Percentiles rank a stretch among this genome's conserved stretches.
phyloP scores from a whole-genome alignment of 1,139 yeast genomes.

The Torulaspora pretoriensis region DNA sequence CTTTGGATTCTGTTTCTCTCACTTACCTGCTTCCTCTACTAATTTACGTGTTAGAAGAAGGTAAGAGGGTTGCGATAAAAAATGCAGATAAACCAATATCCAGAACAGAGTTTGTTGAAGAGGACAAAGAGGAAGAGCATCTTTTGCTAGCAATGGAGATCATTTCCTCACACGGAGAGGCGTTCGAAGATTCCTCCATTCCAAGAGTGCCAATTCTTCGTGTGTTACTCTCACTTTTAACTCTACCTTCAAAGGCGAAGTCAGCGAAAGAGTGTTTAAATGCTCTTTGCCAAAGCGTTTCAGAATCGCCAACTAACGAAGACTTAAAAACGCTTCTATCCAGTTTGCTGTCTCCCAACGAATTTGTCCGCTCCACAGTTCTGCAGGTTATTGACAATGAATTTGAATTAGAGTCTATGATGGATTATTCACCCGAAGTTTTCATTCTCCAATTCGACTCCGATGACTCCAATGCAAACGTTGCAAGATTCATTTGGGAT shows the following conservation, averaged over 20 bases:
- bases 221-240: conserved; percentile 62
- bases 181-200: conserved; percentile 58
- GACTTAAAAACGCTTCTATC: conserved; percentile 61
- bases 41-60: conserved; percentile 57
- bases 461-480: conserved; percentile 55
- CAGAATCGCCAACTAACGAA: conserved; percentile 50
- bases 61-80: conserved; percentile 50
- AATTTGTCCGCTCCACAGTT: conserved; percentile 71
- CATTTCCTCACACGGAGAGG: conserved; percentile 69
- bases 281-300: conserved; percentile 68
- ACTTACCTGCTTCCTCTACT: conserved; percentile 73
- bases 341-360: conserved; percentile 58
- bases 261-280: conserved; percentile 77
- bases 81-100: conserved; percentile 48
- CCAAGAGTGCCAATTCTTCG: conserved; percentile 65
- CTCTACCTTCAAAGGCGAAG: conserved; percentile 73
- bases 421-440: conserved; percentile 59
- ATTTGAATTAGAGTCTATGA: conserved; percentile 61
- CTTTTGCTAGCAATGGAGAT: conserved; percentile 73
- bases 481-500: conserved; percentile 81
- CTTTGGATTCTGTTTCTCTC: conserved; percentile 64
- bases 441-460: conserved; percentile 79
- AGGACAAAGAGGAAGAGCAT: conserved; percentile 86
- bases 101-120: conserved; percentile 62
- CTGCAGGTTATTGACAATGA: conserved; percentile 85